These are phyloP conservation scores for Xylaria acuta DNA, from an alignment of 495 filamentous ascomycete genomes.

Conservation along the genomic window DNA sequence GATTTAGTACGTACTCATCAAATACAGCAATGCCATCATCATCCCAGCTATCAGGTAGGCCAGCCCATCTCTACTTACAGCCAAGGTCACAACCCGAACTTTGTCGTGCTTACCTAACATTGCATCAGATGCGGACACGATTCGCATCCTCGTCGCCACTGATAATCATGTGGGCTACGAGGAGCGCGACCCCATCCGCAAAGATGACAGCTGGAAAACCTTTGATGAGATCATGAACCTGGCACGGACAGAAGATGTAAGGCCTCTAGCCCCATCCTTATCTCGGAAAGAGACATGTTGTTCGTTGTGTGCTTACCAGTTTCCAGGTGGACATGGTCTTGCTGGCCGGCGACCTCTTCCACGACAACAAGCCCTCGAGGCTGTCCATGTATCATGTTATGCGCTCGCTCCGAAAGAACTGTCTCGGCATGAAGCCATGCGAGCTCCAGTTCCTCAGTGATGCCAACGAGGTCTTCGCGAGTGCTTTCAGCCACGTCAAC, in stretches of 20 bases:
- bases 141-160: slow-evolving; percentile 91
- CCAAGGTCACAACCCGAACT: background rate
- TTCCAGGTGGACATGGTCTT: slow-evolving; percentile 86
- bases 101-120: background rate
- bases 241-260: slow-evolving; percentile 81
- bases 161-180: slow-evolving; percentile 98
- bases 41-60: slow-evolving; percentile 33
- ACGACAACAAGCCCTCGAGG: slow-evolving; percentile 97
- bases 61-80: background rate
- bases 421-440: slow-evolving; percentile 92
- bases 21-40: slow-evolving; percentile 21
- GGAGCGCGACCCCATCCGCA: slow-evolving; percentile 89
- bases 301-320: background rate
- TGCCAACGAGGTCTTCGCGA: slow-evolving; percentile 83
- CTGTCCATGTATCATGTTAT: slow-evolving; percentile 98
- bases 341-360: slow-evolving; percentile 92
- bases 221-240: slow-evolving; percentile 96
- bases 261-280: background rate
- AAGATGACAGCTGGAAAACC: slow-evolving; percentile 94
- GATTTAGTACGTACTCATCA: background rate
- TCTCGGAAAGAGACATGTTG: slow-evolving; percentile 4
- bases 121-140: slow-evolving; percentile 76
- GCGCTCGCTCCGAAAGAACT: slow-evolving; percentile 89
- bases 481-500: slow-evolving; percentile 89
- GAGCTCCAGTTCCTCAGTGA: slow-evolving; percentile 95